Evolutionary conservation across 352 stramenopile genomes (phyloP), one percentile per base, ranked within the genome.

Genomic region (Globisporangium cystogenes): DNA sequence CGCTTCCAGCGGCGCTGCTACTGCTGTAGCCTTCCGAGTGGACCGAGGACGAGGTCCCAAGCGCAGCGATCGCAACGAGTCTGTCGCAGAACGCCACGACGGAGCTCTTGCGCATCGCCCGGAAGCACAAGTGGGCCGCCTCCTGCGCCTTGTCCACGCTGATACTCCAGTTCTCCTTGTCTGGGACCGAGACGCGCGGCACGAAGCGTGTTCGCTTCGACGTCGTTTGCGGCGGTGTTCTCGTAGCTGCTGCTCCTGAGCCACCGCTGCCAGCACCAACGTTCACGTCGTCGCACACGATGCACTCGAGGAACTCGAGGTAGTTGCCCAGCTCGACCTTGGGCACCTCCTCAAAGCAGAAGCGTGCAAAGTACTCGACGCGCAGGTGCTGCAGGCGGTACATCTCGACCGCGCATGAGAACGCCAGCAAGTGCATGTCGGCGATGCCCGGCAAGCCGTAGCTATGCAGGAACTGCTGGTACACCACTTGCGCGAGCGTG

Each of bases 381-480:
- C 83, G 81, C 7, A 88, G 43, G 46, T 90, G 76, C 48, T 91
- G 75, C 3, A 48, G 26, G 1, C 81, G 83, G 42, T 88, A 92
- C 5, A 50, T 59, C 37, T 93, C 83, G 0, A 90, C 49, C 7
- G 83, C 78, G 48, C 73, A 88, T 2, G 78, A 83, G 36, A 90
- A 86, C 0, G 78, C 81, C 16, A 92, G 58, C 35, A 93, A 45
- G 37, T 93, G 81, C 75, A 87, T 88, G 47, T 91, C 83, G 4
- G 82, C 82, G 48, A 93, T 93, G 4, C 60, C 65, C 3, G 83
- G 83, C 0, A 91, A 63, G 0, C 78, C 83, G n/a, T 92, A 92
- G 45, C 69, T 82, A 52, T 92, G 81, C 40, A 93, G 57, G 53
- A 92, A 89, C 33, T 79, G 84, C 60, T 92, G 81, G 54, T 90